phyloP scores from a whole-genome alignment of 495 filamentous ascomycete genomes.

The Daldinia grandis region DNA sequence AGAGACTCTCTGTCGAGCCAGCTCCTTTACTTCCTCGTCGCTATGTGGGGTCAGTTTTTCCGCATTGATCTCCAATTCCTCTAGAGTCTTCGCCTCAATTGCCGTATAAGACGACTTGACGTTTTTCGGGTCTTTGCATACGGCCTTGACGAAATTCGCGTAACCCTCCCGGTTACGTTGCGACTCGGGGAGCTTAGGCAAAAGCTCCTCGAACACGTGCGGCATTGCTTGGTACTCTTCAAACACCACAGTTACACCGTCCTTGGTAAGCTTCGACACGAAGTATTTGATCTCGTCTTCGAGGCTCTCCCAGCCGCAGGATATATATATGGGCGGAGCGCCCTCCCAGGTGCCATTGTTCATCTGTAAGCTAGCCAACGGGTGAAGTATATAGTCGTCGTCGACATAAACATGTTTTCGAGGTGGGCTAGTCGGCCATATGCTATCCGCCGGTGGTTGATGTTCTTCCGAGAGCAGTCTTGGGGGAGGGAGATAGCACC shows the following conservation, averaged over 20 bases:
- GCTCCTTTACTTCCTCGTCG: constrained; percentile 64
- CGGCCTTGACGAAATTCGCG: constrained; percentile 63
- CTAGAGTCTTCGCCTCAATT: constrained; percentile 64
- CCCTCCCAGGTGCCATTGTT: constrained; percentile 72
- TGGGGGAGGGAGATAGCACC: constrained; percentile 76
- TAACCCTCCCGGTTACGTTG: constrained; percentile 64
- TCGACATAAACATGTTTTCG: constrained; percentile 74
- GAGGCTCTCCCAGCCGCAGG: constrained; percentile 81
- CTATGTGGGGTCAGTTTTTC: constrained; percentile 56
- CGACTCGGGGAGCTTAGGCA: constrained; percentile 60
- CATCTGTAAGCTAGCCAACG: constrained; percentile 75
- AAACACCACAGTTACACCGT: constrained; percentile 71
- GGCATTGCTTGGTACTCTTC: constrained; percentile 90
- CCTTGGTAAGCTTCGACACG: constrained; percentile 64
- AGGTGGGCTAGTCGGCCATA: constrained; percentile 79
- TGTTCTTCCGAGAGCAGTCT: constrained; percentile 40
- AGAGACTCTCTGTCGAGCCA: constrained; percentile 55
- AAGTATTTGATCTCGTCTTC: constrained; percentile 74
- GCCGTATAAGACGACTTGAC: constrained; percentile 59
- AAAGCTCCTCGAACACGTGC: constrained; percentile 78
- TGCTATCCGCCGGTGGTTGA: constrained; percentile 61
- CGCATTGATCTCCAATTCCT: constrained; percentile 62
- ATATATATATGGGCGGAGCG: constrained; percentile 74
- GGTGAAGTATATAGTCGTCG: constrained; percentile 71
- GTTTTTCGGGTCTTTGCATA: constrained; percentile 51